A percentile compares a stretch with the other conserved stretches of the same genome.
Evolutionary conservation across 257 asterid genomes (phyloP).

Genomic region (Gentiana dahurica): DNA sequence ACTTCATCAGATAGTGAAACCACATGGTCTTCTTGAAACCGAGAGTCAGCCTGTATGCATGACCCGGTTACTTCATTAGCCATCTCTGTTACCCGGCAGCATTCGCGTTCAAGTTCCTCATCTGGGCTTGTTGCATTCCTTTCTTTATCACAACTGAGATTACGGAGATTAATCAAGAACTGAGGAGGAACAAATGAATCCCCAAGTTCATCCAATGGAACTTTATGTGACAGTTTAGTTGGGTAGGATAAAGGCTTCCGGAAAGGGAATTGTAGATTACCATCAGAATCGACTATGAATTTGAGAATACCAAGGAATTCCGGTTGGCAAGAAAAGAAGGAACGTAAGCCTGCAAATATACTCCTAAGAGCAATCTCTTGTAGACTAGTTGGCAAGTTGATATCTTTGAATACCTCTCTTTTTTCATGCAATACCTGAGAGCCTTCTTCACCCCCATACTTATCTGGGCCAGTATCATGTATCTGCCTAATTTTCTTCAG

Average conservation of each 20-base stretch:
- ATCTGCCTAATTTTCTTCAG: conserved; percentile 15
- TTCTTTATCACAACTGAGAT: conserved; percentile 3
- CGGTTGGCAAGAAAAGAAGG: conserved; percentile 31
- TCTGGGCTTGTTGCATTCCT: conserved; percentile 32
- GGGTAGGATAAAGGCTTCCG: conserved; percentile 23
- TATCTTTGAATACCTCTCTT: conserved; percentile 24
- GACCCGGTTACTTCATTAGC: conserved; percentile 25
- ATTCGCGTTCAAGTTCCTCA: conserved; percentile 25
- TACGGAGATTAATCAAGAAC: conserved; percentile 41
- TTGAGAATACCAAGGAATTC: conserved; percentile 20
- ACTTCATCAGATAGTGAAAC: conserved; percentile 57
- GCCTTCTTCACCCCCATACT: conserved; percentile 12
- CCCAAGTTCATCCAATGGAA: conserved; percentile 28
- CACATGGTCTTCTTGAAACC: conserved; percentile 19
- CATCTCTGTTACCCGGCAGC: conserved; percentile 36
- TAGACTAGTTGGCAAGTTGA: conserved; percentile 53
- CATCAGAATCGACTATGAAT: conserved; percentile 28
- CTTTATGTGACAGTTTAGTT: conserved; percentile 33
- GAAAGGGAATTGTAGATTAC: conserved; percentile 29
- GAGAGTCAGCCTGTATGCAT: conserved; percentile 12
- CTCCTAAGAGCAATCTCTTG: conserved; percentile 53
- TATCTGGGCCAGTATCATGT: conserved; percentile 19
- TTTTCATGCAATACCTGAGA: too few species aligned
- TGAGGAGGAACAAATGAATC: conserved; percentile 51
- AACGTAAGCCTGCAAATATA: conserved; percentile 27